Percentiles rank a stretch among this genome's conserved stretches.
Evolutionary conservation across 257 asterid genomes (phyloP).

Genomic region (Anisodus acutangulus): DNA sequence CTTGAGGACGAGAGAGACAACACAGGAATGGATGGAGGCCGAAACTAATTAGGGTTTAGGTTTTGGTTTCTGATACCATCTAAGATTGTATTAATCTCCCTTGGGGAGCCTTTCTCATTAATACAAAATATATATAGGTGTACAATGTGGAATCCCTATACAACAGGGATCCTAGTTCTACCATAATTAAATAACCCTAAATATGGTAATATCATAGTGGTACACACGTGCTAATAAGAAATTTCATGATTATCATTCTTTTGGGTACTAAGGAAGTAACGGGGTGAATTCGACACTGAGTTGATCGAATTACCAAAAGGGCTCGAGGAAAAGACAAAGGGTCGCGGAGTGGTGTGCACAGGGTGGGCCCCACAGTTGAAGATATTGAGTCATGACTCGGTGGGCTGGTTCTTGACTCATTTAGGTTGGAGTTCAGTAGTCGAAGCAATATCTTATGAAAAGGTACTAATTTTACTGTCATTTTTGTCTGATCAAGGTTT

Average conservation of each 20-base stretch:
- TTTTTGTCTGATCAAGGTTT: conserved; percentile 41
- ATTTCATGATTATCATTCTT: background rate
- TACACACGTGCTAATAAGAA: background rate
- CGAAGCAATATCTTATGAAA: conserved; percentile 36
- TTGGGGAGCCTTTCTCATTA: too few species aligned
- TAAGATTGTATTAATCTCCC: too few species aligned
- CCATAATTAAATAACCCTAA: too few species aligned
- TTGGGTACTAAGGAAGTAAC: background rate
- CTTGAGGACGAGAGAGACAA: too few species aligned
- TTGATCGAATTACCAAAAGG: conserved; percentile 31
- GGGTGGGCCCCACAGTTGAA: conserved; percentile 43
- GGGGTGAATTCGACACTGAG: background rate
- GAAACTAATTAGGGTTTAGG: too few species aligned
- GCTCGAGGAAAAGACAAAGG: conserved; percentile 37
- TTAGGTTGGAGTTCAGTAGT: conserved; percentile 43
- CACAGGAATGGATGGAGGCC: too few species aligned
- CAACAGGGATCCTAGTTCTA: too few species aligned
- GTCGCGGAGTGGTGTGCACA: conserved; percentile 38
- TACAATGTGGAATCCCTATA: too few species aligned
- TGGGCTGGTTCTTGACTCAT: conserved; percentile 45
- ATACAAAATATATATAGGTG: too few species aligned
- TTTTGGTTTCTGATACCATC: too few species aligned
- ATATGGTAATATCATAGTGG: too few species aligned
- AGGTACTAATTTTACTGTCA: conserved; percentile 36
- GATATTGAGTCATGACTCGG: conserved; percentile 38